Percentiles rank a stretch among this genome's conserved stretches.
phyloP scores from a whole-genome alignment of 129 eudicot species.

The Chrysanthemum makinoi region DNA sequence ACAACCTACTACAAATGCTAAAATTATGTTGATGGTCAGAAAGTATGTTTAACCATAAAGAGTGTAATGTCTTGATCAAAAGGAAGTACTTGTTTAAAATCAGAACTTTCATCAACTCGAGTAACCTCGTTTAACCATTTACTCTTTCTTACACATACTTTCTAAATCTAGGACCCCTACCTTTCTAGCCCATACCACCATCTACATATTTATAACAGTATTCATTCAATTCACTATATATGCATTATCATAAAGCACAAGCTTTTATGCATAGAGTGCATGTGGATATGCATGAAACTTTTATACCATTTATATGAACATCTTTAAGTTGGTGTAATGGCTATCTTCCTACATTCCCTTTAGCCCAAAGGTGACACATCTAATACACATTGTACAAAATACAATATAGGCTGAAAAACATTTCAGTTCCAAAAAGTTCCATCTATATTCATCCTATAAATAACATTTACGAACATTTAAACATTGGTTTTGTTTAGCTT shows the following conservation, averaged over 20 bases:
- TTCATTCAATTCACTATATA: constrained; percentile 11
- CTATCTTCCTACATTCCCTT: constrained; percentile 20
- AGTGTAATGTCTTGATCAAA: constrained; percentile 41
- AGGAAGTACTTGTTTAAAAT: constrained; percentile 36
- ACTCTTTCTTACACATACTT: constrained; percentile 41
- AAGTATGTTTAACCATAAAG: constrained; percentile 35
- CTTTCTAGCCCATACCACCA: constrained; percentile 31
- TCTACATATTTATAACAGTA: constrained; percentile 5
- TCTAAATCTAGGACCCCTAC: constrained; percentile 50
- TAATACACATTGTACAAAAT: constrained; percentile 17
- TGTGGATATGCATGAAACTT: neutral
- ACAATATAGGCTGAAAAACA: neutral
- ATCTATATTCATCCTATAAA: neutral
- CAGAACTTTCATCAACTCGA: constrained; percentile 45
- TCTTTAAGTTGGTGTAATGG: constrained; percentile 23
- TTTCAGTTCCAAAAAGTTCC: neutral
- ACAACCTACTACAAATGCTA: constrained; percentile 28
- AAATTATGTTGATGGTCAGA: constrained; percentile 29
- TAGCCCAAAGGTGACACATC: constrained; percentile 8
- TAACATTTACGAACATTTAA: neutral
- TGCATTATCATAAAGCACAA: constrained; percentile 8
- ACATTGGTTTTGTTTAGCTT: neutral
- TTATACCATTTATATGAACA: constrained; percentile 16
- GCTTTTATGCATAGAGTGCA: neutral
- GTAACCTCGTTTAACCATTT: constrained; percentile 38